Conservation (phyloP, 192 early-diverging fungal genomes). For the Coemansia sp. region DNA sequence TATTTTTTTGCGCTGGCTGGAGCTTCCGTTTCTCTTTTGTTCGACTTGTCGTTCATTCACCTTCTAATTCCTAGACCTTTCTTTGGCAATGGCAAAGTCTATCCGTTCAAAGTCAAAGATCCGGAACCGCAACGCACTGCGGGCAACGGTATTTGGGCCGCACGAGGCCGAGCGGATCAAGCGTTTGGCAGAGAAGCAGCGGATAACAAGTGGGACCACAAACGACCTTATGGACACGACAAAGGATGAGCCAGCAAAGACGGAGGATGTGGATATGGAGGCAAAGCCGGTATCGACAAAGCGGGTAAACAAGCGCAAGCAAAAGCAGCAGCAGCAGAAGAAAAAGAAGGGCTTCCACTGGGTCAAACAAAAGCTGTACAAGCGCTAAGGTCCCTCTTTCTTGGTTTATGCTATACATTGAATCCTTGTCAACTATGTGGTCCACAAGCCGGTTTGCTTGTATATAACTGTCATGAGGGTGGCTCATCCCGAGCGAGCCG, state of each 20-base stretch:
- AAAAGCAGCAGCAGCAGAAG: slow-evolving; percentile 4
- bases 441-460: no score
- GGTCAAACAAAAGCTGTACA: slow-evolving; percentile 26
- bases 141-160: slow-evolving; percentile 34
- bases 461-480: background rate
- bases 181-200: slow-evolving; percentile 40
- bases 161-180: slow-evolving; percentile 36
- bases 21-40: background rate
- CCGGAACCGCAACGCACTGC: slow-evolving; percentile 30
- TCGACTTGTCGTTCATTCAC: background rate
- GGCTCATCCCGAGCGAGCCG: no score
- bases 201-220: slow-evolving; percentile 4
- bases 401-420: no score
- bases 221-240: slow-evolving; percentile 5
- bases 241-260: background rate
- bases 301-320: slow-evolving; percentile 4
- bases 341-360: slow-evolving; percentile 36
- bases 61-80: background rate
- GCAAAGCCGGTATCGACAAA: slow-evolving; percentile 1
- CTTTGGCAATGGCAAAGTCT: slow-evolving; percentile 27
- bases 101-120: slow-evolving; percentile 42
- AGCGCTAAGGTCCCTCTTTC: slow-evolving; percentile 7
- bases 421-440: no score
- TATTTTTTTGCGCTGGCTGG: background rate
- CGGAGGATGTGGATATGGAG: slow-evolving; percentile 1